Conservation (phyloP, 1,284 basidiomycete species). For the Ceratobasidium theobromae region DNA sequence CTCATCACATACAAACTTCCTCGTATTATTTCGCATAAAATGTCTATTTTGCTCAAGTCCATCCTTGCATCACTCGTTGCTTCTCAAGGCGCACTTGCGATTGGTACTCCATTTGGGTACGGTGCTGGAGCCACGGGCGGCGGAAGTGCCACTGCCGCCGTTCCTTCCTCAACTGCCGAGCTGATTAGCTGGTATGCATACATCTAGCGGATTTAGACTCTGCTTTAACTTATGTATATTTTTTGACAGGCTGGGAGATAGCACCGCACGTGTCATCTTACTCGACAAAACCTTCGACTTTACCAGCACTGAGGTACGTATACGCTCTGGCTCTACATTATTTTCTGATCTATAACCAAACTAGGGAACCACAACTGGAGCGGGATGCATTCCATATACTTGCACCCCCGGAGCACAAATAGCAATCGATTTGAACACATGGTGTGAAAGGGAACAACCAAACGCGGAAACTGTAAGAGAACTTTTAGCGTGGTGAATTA, state of each 20-base stretch:
- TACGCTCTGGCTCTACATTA: background rate
- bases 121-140: conserved; percentile 43
- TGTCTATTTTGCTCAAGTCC: background rate
- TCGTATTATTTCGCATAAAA: background rate
- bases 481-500: background rate
- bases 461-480: conserved; percentile 8
- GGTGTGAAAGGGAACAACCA: conserved; percentile 43
- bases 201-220: background rate
- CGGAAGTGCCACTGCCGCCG: conserved; percentile 40
- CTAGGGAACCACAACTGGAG: conserved; percentile 31
- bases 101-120: conserved; percentile 40
- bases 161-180: conserved; percentile 41
- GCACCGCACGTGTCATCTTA: conserved; percentile 42
- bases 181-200: conserved; percentile 33
- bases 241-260: conserved; percentile 40
- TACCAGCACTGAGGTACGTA: conserved; percentile 31
- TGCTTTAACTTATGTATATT: background rate
- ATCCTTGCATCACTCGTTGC: background rate
- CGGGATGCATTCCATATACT: conserved; percentile 40
- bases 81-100: background rate
- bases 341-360: background rate
- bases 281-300: conserved; percentile 43
- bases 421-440: conserved; percentile 37
- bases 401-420: no score
- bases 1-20: no score